Base-by-base conservation (phyloP, 257 asterid genomes). In the Voacanga thouarsii region DNA sequence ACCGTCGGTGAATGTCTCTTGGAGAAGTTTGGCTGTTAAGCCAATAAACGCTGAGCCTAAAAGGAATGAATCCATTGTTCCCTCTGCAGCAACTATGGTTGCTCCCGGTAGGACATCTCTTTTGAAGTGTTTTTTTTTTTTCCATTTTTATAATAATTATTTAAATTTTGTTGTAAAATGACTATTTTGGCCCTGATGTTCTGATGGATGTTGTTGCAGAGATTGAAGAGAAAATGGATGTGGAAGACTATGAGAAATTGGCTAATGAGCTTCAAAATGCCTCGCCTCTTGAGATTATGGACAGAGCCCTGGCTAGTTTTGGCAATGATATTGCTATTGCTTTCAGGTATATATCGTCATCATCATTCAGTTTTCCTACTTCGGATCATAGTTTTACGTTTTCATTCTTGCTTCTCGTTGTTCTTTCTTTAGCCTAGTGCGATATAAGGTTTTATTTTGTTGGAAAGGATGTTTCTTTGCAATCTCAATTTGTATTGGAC, bases 251-350 rank as follows among this genome's bases (percentile, higher is more conserved):
- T 45, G 94, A 81, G 6, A 84, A 80, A 78, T 76, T 90, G 89
- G 89, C 92, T 6, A 83, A 75, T 83, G 89, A 84, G 71, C 91
- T 92, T 60, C 86, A 82, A 51, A 86, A 89, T 82, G 90, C 96
- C 43, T 92, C 96, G 1, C 94, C 97, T 26, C 96, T 92, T 10
- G 89, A 90, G 87, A 90, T 92, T 49, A 89, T 92, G 90, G 97
- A 92, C 57, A 90, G 82, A 80, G 94, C 97, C 55, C 91, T 92
- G 19, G 90, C 87, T 72, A 90, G 80, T 53, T 92, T 90, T 75
- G 97, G 97, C n/a, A 77, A 86, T 74, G 92, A 90, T 50, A 89
- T 90, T 57, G 96, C 97, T 7, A 90, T 92, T 75, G 97, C 98
- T 78, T 94, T 94, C 84, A 92, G 98, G 98, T 94, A 87, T 23